Base-by-base conservation (phyloP, 441 rosid species). In the Erodium texanum region DNA sequence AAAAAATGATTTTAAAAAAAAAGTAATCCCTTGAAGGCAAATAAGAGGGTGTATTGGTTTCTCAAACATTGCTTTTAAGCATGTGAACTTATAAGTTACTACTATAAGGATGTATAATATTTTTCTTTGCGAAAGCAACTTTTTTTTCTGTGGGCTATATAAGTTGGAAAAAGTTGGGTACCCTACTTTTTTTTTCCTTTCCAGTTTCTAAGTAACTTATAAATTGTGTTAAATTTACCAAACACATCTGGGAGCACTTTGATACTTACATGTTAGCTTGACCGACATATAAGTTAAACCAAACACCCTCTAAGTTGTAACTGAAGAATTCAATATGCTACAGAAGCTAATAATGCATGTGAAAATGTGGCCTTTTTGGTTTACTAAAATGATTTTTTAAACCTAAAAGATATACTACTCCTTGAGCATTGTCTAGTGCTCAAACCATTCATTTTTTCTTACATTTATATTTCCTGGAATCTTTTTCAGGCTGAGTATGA, bases 401-500 rank as follows among this genome's bases (percentile, higher is more conserved):
- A 32, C 5, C 36, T 32, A 5, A 32, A 32, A 32, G 36, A 32
- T 32, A 5, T 2, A 32, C 50, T 4, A 7, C 45, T 64, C 41
- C 20, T 23, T 14, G 52, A 16, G 56, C 64, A 38, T 24, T 20
- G 14, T 7, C 14, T 38, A 14, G 10, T 67, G 11, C 58, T 18
- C 36, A 50, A 70, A 61, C 67, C 34, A 62, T 66, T 27, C 11
- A 19, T 27, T 62, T 63, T 65, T 19, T 66, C 68, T 64, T 64
- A 29, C 68, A 56, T 62, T 67, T 62, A 54, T 70, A 69, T 71
- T 68, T 45, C 15, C 12, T 22, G 64, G 50, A 19, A 43, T 68
- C 68, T 65, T 62, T 62, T 67, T 75, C 87, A 93, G 98, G 96
- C 89, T 61, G 97, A 84, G 70, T 72, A 77, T 75, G 98, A 89